A percentile compares a stretch with the other conserved stretches of the same genome.
Evolutionary conservation across 345 rosid species (phyloP).

Genomic region (Mangifera indica): DNA sequence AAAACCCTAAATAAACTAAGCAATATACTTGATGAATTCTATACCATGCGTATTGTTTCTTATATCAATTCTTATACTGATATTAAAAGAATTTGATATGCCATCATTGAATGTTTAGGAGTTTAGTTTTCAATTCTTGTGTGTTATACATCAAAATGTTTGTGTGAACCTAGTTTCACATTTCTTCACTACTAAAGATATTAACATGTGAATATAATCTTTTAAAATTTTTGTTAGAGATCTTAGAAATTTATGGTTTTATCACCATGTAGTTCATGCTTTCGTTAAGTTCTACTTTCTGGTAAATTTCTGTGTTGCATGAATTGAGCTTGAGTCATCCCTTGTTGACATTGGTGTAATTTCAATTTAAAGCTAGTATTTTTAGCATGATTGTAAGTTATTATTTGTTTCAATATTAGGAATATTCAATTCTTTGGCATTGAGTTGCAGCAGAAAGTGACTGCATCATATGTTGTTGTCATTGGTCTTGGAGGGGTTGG

Average conservation of each 20-base stretch:
- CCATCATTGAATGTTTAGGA: no score
- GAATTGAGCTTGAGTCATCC: not conserved
- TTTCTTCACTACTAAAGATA: not conserved
- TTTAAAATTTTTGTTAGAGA: not conserved
- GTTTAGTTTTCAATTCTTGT: not conserved
- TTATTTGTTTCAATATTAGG: slow-evolving; percentile 37
- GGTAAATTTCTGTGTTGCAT: not conserved
- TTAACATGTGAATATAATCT: not conserved
- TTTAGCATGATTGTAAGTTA: not conserved
- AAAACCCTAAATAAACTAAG: no score
- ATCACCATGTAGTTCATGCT: not conserved
- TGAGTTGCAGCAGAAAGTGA: slow-evolving; percentile 69
- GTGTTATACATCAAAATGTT: not conserved
- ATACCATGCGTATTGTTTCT: no score
- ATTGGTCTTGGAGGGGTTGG: slow-evolving; percentile 99
- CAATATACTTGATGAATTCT: no score
- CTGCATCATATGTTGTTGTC: slow-evolving; percentile 81
- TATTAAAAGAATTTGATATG: no score
- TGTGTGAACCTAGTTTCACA: not conserved
- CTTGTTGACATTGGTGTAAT: not conserved
- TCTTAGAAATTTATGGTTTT: not conserved
- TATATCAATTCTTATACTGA: no score
- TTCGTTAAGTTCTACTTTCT: not conserved
- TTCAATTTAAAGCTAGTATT: not conserved
- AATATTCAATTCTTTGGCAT: slow-evolving; percentile 92